Base-by-base conservation (phyloP, 768 basidiomycete genomes). In the Collybiopsis luxurians region DNA sequence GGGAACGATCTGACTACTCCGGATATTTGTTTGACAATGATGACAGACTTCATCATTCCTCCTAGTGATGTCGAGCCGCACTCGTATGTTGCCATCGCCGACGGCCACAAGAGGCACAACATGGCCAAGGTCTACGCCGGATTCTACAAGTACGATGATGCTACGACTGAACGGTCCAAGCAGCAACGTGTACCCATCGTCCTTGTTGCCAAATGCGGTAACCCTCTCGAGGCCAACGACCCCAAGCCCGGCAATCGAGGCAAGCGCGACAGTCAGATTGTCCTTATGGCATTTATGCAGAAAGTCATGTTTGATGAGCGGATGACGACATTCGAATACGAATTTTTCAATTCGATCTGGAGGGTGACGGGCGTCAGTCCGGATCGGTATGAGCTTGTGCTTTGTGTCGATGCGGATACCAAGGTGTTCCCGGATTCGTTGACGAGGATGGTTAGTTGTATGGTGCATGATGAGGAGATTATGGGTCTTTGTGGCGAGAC, bases 231-330 rank as follows among this genome's bases (percentile, higher is more conserved):
- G 71, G 79, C 74, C n/a, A 82, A 75, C 67, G 96, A 98, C 57
- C 63, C 90, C 23, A 98, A 99, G 71, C 95, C 97, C 0, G 97
- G 97, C 58, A 98, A 99, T 72, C 88, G 97, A 70, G 97, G 97
- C 47, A 99, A 98, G 75, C 96, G 97, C 60, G 97, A 99, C 76
- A 90, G 87, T 68, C 97, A 99, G 72, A 95, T 99, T 64, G 89
- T 99, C 50, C 78, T 98, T 59, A 99, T 99, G 97, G 81, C 82
- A 19, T 98, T 98, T 81, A 77, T 98, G 69, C 97, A 99, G 73
- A 98, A 97, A 71, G 95, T 98, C 64, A 97, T 99, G 95, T 98
- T 98, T 64, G 97, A 99, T 73, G 97, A 99, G 77, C 86, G 97
- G 52, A 98, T 99, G 96, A 97, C 96, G 59, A 96, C 92, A 54